Evolutionary conservation across 176 grass and related monocot genomes (phyloP), one percentile per base, ranked within the genome.

Genomic region (Alopecurus myosuroides): DNA sequence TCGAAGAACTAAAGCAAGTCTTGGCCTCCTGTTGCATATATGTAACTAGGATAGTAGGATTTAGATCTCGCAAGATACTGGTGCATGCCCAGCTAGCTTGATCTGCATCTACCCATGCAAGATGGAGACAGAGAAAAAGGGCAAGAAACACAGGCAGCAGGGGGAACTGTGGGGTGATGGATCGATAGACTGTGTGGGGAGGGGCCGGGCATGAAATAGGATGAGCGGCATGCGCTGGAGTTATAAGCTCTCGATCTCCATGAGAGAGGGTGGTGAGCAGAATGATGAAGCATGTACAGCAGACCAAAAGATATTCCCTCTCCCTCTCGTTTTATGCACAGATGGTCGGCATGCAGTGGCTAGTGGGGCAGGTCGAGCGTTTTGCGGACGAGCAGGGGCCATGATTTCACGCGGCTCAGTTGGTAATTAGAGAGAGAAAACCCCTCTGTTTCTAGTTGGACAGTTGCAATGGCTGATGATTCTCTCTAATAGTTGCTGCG

Each of bases 221-320:
- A 69, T 35, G 78, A 60, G 76, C 28, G 55, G 67, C 66, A 74
- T 67, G 65, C 69, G 44, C 74, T 78, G 78, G 89, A 70, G 81
- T 88, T 90, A 83, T 82, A 88, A 73, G 44, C 42, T 50, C 71
- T 9, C 41, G 42, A 77, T 20, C 35, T 79, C 83, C 83, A 77
- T 77, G 90, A 52, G 77, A 90, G 80, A 85, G 77, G 83, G 60
- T 86, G 80, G 92, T 95, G 92, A 93, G 85, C 81, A 61, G 72
- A 90, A 97, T 97, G 88, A 94, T 92, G 92, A 78, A 68, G 74
- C 80, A 7, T 57, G 53, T 57, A 76, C 58, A 67, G 85, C 74
- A 91, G 76, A 83, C 85, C 34, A 81, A 88, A 97, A 92, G 86
- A 83, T 65, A 73, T 62, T 60, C 57, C 19, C 51, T 34, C 66